Percentiles rank a stretch among this genome's conserved stretches.
phyloP scores from a whole-genome alignment of 1,284 basidiomycete species.

The Termitomyces sp. region DNA sequence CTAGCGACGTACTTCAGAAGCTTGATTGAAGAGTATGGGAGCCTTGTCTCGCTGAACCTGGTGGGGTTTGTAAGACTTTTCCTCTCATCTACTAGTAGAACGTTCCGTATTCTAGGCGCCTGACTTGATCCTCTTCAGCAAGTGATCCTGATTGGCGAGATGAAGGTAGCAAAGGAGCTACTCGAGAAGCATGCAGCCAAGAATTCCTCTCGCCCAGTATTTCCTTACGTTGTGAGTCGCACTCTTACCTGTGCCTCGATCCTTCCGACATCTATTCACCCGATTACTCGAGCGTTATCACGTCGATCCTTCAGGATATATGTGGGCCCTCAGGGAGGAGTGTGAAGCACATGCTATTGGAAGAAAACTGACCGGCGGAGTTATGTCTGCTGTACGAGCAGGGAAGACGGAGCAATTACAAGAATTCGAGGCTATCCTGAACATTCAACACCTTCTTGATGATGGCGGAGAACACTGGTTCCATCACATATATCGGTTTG shows the following conservation, averaged over 20 bases:
- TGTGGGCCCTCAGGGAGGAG: slow-evolving; percentile 4
- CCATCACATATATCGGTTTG: slow-evolving; percentile 6
- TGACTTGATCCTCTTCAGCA: no score
- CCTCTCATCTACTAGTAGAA: no score
- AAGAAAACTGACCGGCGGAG: neutral
- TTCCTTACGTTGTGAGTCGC: neutral
- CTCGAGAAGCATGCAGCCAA: slow-evolving; percentile 2
- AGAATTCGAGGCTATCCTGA: slow-evolving; percentile 4
- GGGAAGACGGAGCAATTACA: slow-evolving; percentile 2
- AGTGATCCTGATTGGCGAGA: slow-evolving; percentile 3
- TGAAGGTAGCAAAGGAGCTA: neutral
- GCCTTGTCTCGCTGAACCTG: slow-evolving; percentile 2
- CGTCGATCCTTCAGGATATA: neutral
- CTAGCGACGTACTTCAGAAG: neutral
- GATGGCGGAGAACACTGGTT: slow-evolving; percentile 8
- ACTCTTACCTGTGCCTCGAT: neutral
- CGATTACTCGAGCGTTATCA: neutral
- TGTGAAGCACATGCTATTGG: slow-evolving; percentile 5
- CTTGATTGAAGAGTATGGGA: slow-evolving; percentile 1
- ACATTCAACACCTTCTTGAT: neutral
- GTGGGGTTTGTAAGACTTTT: neutral
- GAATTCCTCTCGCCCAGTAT: neutral
- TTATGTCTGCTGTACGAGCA: slow-evolving; percentile 6
- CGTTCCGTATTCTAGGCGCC: no score
- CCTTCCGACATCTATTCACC: no score